phyloP scores from a whole-genome alignment of 1,284 basidiomycete genomes.

The Bjerkandera adusta region DNA sequence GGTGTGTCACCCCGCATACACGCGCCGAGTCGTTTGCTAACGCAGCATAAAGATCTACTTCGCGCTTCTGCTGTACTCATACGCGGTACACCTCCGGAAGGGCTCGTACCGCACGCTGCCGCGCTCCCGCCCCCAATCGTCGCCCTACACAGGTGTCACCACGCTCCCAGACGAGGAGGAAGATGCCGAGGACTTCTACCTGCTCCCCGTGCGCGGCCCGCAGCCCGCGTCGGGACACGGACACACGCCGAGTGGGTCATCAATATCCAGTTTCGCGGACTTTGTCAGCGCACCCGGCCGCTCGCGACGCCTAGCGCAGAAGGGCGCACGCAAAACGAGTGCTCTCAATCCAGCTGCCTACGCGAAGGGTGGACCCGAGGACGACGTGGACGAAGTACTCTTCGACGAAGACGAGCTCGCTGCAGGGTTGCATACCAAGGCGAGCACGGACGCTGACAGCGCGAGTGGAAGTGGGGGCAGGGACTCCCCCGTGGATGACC shows the following conservation, averaged over 20 bases:
- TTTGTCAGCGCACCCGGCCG: slow-evolving; percentile 50
- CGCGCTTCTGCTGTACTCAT: slow-evolving; percentile 89
- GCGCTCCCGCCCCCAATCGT: slow-evolving; percentile 41
- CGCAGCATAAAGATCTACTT: slow-evolving; percentile 77
- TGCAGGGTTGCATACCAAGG: slow-evolving; percentile 7
- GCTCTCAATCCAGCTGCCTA: slow-evolving; percentile 26
- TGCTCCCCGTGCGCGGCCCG: slow-evolving; percentile 50
- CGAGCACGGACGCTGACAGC: slow-evolving; percentile 15
- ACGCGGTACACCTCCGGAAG: slow-evolving; percentile 89
- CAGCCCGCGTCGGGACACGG: slow-evolving; percentile 18
- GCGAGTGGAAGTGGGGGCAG: slow-evolving; percentile 23
- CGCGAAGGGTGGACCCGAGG: slow-evolving; percentile 17
- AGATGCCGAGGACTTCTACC: slow-evolving; percentile 63
- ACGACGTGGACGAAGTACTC: slow-evolving; percentile 46
- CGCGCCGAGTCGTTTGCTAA: slow-evolving; percentile 2
- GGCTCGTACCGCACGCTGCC: slow-evolving; percentile 89
- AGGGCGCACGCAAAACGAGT: slow-evolving; percentile 25
- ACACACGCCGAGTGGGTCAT: slow-evolving; percentile 24
- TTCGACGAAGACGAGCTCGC: slow-evolving; percentile 54
- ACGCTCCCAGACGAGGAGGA: slow-evolving; percentile 45
- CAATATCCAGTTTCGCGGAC: slow-evolving; percentile 53
- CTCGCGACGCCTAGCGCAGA: slow-evolving; percentile 25
- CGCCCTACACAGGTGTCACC: slow-evolving; percentile 18
- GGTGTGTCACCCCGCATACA: slow-evolving; percentile 45
- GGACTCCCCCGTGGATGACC: slow-evolving; percentile 21